phyloP scores from a whole-genome alignment of 192 early-diverging fungal genomes.

The Coemansia sp. region DNA sequence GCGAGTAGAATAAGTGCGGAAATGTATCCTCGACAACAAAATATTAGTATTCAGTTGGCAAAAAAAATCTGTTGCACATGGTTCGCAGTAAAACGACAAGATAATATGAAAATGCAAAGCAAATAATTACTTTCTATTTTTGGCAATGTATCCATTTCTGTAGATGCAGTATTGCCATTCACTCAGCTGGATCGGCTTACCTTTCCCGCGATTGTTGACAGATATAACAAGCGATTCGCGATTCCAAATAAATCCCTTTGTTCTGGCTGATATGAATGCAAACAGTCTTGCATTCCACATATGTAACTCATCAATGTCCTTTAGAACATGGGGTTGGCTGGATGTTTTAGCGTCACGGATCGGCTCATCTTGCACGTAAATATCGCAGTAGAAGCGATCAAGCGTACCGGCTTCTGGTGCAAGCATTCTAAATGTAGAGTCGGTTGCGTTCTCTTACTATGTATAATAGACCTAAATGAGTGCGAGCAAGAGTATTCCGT shows the following conservation, averaged over 20 bases:
- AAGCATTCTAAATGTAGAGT: slow-evolving; percentile 2
- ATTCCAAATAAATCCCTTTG: slow-evolving; percentile 45
- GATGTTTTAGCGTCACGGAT: neutral
- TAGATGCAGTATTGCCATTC: neutral
- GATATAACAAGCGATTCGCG: slow-evolving; percentile 35
- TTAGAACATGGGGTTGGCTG: slow-evolving; percentile 1
- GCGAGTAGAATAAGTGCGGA: neutral
- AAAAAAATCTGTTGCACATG: slow-evolving; percentile 1
- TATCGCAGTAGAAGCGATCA: slow-evolving; percentile 40
- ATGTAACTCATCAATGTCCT: slow-evolving; percentile 6
- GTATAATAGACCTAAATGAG: neutral
- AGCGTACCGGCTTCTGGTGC: slow-evolving; percentile 11
- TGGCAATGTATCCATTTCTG: neutral
- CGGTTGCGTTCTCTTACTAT: neutral
- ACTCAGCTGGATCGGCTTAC: slow-evolving; percentile 15
- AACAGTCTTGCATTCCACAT: slow-evolving; percentile 36
- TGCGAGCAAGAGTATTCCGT: neutral
- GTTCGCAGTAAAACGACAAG: neutral
- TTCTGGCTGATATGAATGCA: slow-evolving; percentile 24
- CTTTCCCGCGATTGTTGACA: slow-evolving; percentile 27
- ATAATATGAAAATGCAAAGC: neutral
- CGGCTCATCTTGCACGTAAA: slow-evolving; percentile 18
- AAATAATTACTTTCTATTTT: neutral
- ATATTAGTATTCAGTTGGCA: neutral
- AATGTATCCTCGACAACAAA: neutral